Percentiles rank a stretch among this genome's conserved stretches.
phyloP scores from a whole-genome alignment of 2,329 filamentous ascomycete genomes.

The Talaromyces islandicus region DNA sequence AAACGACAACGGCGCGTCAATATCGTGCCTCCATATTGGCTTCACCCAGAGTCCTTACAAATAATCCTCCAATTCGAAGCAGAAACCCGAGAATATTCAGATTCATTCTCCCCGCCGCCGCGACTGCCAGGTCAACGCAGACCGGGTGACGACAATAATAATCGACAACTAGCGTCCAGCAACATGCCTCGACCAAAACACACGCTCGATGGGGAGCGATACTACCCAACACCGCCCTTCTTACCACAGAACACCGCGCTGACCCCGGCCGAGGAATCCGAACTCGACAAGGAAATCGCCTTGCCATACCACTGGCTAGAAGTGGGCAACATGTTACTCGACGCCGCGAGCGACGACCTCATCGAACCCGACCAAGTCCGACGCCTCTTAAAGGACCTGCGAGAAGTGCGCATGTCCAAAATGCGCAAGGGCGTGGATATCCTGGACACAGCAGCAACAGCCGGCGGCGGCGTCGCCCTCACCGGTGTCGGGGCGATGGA shows the following conservation, averaged over 20 bases:
- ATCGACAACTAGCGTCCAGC: conserved; percentile 16
- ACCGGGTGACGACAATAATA: conserved; percentile 13
- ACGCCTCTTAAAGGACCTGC: conserved; percentile 69
- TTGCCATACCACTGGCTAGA: conserved; percentile 96
- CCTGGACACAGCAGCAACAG: conserved; percentile 50
- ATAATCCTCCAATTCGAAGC: conserved; percentile 78
- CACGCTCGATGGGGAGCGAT: conserved; percentile 35
- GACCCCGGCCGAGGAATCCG: conserved; percentile 55
- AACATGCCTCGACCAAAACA: conserved; percentile 23
- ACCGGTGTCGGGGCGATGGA: conserved; percentile 91
- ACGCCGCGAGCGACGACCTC: conserved; percentile 79
- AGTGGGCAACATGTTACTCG: conserved; percentile 77
- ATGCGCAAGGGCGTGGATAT: conserved; percentile 68
- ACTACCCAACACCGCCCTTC: conserved; percentile 64
- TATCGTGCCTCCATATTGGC: conserved; percentile 86
- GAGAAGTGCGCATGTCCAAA: conserved; percentile 86
- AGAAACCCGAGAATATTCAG: conserved; percentile 53
- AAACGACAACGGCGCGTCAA: conserved; percentile 93
- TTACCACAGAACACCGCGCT: conserved; percentile 64
- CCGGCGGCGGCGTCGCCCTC: conserved; percentile 62
- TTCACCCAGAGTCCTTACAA: conserved; percentile 68
- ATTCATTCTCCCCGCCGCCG: conserved; percentile 72
- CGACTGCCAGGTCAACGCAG: conserved; percentile 50
- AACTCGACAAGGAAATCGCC: conserved; percentile 19
- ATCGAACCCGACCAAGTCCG: conserved; percentile 67